Base-by-base conservation (phyloP, 148 eudicot genomes). In the Mesembryanthemum crystallinum region DNA sequence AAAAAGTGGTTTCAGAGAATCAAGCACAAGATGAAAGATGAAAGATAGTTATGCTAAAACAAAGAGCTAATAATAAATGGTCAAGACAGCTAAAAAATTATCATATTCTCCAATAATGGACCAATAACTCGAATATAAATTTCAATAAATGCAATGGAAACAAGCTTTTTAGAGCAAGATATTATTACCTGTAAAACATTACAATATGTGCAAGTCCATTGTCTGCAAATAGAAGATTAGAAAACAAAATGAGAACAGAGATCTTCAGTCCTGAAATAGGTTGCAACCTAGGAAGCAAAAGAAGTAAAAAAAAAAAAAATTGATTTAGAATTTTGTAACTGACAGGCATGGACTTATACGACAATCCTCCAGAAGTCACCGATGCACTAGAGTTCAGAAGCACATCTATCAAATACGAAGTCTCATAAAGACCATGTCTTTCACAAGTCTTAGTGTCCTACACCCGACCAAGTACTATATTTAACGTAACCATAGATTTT, bases 161-260 rank as follows among this genome's bases (percentile, higher is more conserved):
- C 28, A 39, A 47, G 67, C 65, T 17, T 33, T 65, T n/a, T 79
- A 77, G 47, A 55, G 58, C 33, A 67, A 65, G 64, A 69, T 66
- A 76, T 54, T 39, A 43, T 24, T 88, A 95, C 98, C 98, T 89
- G 98, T 84, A 89, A 62, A 62, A 90, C 83, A 72, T 83, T 84
- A 81, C 98, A 95, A 72, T 87, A 87, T 12, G 87, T 74, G 80
- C 98, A 95, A 18, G 97, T 90, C 81, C 80, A 88, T 77, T 80
- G 88, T 83, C 98, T 95, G 96, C 75, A 78, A 76, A 57, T 63
- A 69, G 73, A 47, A 60, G 43, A 43, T 60, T 60, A 86, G 67
- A 71, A 76, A 76, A 62, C 78, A 79, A 77, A n/a, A 71, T 61
- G 21, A 39, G 75, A 54, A 58, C 23, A 78, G 67, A 73, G 39